Evolutionary conservation across 805 yeast species (phyloP), one percentile per base, ranked within the genome.

Genomic region (Teunomyces funiuensis): DNA sequence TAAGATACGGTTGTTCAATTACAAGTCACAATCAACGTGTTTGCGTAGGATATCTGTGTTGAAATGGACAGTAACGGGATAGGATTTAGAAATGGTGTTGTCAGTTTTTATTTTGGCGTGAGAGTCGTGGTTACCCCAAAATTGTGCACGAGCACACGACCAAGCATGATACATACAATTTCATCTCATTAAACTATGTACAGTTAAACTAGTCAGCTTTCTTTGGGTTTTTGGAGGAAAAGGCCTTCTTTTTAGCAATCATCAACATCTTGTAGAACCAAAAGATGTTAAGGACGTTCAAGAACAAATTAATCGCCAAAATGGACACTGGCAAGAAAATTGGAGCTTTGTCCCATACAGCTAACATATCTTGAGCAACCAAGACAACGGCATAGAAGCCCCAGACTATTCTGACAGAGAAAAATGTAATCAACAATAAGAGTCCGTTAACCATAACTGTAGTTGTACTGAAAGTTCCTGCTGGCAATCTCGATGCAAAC

Each of bases 231-330:
- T 22, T 34, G n/a, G 14, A 29, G 10, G 34, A 13, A 16, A 31
- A 31, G 6, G 42, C 42, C 68, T 80, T 74, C 63, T 79, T 81
- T 38, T 55, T 62, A n/a, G 95, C 95, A 41, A 88, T 77, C 28
- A 56, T 57, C 10, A 90, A 55, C 99, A 93, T 93, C 63, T 88
- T 90, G 39, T 69, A 62, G 66, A 93, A 90, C 99, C 99, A 93
- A 53, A 73, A 73, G 20, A 88, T 57, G 61, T 93, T 93, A 55
- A 93, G 73, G 2, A 63, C 44, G 53, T 87, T 80, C 52, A 93
- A 74, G 4, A 78, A 66, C 13, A 80, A 30, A 63, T 90, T 89
- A 45, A 87, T 63, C 0, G 57, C 45, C 46, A 88, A 66, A 15
- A 85, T 73, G 2, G 74, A 41, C 3, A 65, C 36, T 0, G 89